A percentile compares a stretch with the other conserved stretches of the same genome.
Evolutionary conservation across 208 protist species (phyloP).

Genomic region (Zelonia costaricensis): DNA sequence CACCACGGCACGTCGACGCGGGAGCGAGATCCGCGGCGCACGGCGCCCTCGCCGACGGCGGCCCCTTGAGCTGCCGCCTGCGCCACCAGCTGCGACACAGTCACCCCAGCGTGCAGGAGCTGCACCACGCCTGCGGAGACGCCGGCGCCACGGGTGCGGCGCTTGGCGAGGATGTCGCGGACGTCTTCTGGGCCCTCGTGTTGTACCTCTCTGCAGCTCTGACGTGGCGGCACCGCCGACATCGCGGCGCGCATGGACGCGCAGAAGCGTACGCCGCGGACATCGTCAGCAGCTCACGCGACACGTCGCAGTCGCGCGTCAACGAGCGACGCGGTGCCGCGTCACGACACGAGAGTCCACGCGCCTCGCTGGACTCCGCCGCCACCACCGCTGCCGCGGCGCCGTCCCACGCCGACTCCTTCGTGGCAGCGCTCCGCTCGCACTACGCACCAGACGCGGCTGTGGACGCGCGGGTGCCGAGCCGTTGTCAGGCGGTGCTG

Average conservation of each 20-base stretch:
- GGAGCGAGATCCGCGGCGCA: neutral
- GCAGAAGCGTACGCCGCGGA: neutral
- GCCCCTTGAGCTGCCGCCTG: too few species aligned
- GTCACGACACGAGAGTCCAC: neutral
- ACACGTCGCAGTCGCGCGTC: neutral
- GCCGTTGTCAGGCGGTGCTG: slow-evolving; percentile 2
- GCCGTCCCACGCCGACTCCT: too few species aligned
- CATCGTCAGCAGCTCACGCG: slow-evolving; percentile 10
- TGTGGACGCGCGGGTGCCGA: neutral
- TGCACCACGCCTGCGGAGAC: neutral
- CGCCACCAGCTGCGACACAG: neutral
- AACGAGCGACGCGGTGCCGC: too few species aligned
- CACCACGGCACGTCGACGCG: neutral
- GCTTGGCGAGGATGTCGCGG: slow-evolving; percentile 6
- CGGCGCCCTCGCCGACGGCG: too few species aligned
- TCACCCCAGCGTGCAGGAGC: neutral
- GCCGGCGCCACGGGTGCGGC: neutral
- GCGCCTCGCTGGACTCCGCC: slow-evolving; percentile 1
- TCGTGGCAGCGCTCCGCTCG: neutral
- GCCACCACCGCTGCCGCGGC: neutral
- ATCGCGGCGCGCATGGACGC: neutral
- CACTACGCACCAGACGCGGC: neutral
- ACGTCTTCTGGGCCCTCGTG: slow-evolving; percentile 23
- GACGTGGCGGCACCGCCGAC: slow-evolving; percentile 6
- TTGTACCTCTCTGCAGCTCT: slow-evolving; percentile 19